These are phyloP conservation scores for Terana coerulea DNA, from an alignment of 768 basidiomycete species.

Conservation along the genomic window DNA sequence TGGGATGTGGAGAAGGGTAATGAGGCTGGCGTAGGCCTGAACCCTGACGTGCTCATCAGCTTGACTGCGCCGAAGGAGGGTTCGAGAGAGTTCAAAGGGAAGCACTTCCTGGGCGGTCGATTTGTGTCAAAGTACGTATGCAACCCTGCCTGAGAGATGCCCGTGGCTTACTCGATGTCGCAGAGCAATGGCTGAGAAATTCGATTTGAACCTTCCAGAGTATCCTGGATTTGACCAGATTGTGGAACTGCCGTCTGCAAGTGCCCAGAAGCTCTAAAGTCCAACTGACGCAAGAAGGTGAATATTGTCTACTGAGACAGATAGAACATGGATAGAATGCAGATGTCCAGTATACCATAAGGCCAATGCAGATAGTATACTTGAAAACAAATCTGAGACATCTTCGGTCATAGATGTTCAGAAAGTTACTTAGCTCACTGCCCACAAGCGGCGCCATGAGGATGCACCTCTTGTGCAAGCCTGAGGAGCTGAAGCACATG, in stretches of 20 bases:
- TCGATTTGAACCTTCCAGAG: slow-evolving; percentile 71
- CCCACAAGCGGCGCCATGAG: too few relatives aligned
- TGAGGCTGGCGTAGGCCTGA: slow-evolving; percentile 49
- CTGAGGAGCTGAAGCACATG: too few relatives aligned
- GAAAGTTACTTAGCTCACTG: too few relatives aligned
- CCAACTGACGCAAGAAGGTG: too few relatives aligned
- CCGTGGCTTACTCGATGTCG: background rate
- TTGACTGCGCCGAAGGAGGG: slow-evolving; percentile 95
- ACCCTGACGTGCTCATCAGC: slow-evolving; percentile 80
- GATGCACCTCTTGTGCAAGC: too few relatives aligned
- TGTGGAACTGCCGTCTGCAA: slow-evolving; percentile 66
- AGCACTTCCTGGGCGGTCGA: slow-evolving; percentile 91
- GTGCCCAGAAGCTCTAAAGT: too few relatives aligned
- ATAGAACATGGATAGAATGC: too few relatives aligned
- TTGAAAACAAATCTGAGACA: too few relatives aligned
- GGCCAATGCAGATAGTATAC: too few relatives aligned
- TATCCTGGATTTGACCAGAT: slow-evolving; percentile 83
- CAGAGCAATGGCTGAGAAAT: slow-evolving; percentile 73
- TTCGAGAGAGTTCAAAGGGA: slow-evolving; percentile 67
- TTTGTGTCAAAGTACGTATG: slow-evolving; percentile 80
- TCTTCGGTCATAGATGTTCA: too few relatives aligned
- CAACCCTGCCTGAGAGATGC: background rate
- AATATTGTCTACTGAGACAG: too few relatives aligned
- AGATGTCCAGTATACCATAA: too few relatives aligned
- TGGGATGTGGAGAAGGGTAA: slow-evolving; percentile 91